Conservation (phyloP, 139 green algal species). For the Yamagishiella unicocca region DNA sequence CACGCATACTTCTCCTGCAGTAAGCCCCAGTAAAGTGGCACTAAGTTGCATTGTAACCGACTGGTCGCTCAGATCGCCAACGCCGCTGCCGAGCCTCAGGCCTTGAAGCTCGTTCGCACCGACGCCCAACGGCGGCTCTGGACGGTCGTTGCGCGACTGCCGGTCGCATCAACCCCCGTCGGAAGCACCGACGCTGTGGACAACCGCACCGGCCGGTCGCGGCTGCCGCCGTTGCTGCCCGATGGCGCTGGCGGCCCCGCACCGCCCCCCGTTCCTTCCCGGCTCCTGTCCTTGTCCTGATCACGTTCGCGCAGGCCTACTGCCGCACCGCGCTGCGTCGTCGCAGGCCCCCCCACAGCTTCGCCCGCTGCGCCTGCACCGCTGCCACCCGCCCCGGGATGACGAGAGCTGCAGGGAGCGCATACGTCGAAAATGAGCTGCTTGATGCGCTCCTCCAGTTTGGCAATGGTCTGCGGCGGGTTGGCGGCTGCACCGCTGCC, state of each 20-base stretch:
- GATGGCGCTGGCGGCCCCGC: neutral
- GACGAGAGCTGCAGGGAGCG: neutral
- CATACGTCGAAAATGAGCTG: slow-evolving; percentile 19
- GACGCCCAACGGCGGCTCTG: neutral
- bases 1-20: too few relatives aligned
- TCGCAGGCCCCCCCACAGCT: too few relatives aligned
- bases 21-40: too few relatives aligned
- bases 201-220: neutral
- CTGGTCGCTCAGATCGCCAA: too few relatives aligned
- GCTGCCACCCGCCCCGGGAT: neutral
- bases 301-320: slow-evolving; percentile 11
- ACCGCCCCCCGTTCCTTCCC: neutral
- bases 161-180: neutral
- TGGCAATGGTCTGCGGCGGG: neutral
- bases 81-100: too few relatives aligned
- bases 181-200: neutral
- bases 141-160: neutral
- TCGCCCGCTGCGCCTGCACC: too few relatives aligned
- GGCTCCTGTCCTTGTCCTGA: slow-evolving; percentile 10
- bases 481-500: too few relatives aligned
- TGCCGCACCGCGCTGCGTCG: neutral
- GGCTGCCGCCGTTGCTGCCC: neutral
- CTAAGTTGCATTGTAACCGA: too few relatives aligned
- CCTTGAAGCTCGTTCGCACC: neutral
- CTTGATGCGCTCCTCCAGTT: slow-evolving; percentile 42